Percentiles rank a stretch among this genome's conserved stretches.
phyloP scores from a whole-genome alignment of 2,329 filamentous ascomycete species.

The Gliomastix tumulicola region DNA sequence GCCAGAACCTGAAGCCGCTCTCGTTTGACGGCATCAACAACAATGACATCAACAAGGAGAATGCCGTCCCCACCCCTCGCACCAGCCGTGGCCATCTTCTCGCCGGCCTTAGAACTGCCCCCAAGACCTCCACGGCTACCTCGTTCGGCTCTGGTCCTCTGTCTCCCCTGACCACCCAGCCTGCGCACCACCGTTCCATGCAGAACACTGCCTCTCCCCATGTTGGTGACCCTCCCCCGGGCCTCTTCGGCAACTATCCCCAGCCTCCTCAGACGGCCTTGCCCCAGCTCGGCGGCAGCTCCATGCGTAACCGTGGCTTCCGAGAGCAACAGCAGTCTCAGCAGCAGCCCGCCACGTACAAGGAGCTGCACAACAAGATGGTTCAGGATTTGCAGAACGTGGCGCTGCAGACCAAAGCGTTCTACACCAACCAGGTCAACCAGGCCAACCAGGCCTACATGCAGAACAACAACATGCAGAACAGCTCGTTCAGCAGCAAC shows the following conservation, averaged over 20 bases:
- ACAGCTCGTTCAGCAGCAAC: no score
- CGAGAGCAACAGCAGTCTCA: slow-evolving; percentile 18
- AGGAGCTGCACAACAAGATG: no score
- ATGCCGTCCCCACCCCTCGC: slow-evolving; percentile 71
- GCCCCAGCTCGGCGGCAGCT: slow-evolving; percentile 31
- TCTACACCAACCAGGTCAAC: slow-evolving; percentile 8
- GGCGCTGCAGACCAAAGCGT: no score
- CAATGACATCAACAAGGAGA: slow-evolving; percentile 55
- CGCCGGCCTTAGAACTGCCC: slow-evolving; percentile 86
- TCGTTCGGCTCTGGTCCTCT: slow-evolving; percentile 68
- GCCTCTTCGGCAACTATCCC: no score
- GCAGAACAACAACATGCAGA: slow-evolving; percentile 14
- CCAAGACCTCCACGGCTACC: slow-evolving; percentile 71
- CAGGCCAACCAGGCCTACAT: slow-evolving; percentile 18
- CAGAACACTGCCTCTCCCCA: slow-evolving; percentile 21
- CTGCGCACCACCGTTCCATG: no score
- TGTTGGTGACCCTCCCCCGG: no score
- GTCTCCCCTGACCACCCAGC: slow-evolving; percentile 40
- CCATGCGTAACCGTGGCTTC: background rate
- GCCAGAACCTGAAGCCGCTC: slow-evolving; percentile 83
- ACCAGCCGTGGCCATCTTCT: slow-evolving; percentile 93
- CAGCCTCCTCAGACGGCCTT: slow-evolving; percentile 48
- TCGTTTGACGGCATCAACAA: slow-evolving; percentile 69
- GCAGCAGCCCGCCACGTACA: slow-evolving; percentile 8
- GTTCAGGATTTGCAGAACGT: no score